Conservation (phyloP, 352 stramenopile species). For the Pythium plurisporium region DNA sequence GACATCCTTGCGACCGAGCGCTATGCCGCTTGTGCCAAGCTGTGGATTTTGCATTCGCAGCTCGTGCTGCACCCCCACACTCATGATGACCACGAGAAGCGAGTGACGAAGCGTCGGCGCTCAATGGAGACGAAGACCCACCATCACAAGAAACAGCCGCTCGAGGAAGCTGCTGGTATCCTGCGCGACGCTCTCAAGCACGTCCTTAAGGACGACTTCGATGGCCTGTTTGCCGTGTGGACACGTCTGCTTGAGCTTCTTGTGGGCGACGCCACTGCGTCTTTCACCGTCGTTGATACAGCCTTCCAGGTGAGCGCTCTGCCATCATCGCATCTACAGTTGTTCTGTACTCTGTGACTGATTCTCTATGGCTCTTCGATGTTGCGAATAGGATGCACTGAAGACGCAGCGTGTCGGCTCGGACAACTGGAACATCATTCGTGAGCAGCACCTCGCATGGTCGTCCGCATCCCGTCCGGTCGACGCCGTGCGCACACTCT, state of each 20-base stretch:
- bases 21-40: constrained; percentile 16
- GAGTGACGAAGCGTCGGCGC: constrained; percentile 48
- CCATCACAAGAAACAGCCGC: constrained; percentile 23
- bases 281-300: constrained; percentile 29
- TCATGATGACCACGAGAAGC: constrained; percentile 21
- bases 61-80: constrained; percentile 46
- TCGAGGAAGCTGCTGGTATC: constrained; percentile 40
- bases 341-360: neutral
- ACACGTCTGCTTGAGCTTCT: constrained; percentile 55
- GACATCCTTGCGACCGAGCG: constrained; percentile 36
- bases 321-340: neutral
- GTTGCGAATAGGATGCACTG: constrained; percentile 35
- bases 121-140: constrained; percentile 30
- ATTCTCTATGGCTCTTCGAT: neutral
- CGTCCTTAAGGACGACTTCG: constrained; percentile 33
- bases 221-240: constrained; percentile 45
- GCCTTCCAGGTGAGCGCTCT: constrained; percentile 38
- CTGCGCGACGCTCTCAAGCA: constrained; percentile 43
- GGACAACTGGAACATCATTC: constrained; percentile 46
- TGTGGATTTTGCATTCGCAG: constrained; percentile 75
- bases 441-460: constrained; percentile 69
- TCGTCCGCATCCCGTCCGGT: constrained; percentile 29
- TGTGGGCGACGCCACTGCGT: constrained; percentile 23
- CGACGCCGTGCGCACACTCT: constrained; percentile 39
- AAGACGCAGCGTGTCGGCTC: constrained; percentile 40